Evolutionary conservation across 352 stramenopile species (phyloP).

Genomic region (Globisporangium echinulatum): DNA sequence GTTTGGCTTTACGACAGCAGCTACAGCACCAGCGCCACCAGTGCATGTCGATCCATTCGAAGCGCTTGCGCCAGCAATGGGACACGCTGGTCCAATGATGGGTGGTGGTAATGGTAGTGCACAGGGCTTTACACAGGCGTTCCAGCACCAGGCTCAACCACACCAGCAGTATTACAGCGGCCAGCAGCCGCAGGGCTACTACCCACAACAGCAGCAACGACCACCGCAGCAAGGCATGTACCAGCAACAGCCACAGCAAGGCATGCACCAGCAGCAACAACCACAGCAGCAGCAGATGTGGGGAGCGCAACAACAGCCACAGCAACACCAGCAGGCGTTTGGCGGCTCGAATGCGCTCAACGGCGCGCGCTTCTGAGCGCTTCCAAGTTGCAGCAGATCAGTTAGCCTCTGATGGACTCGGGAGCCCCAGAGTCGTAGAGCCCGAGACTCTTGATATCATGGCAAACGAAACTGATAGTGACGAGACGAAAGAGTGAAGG

Average conservation of each 20-base stretch:
- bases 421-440: no score
- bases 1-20: constrained; percentile 25
- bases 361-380: neutral
- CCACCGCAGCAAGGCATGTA: constrained; percentile 3
- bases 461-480: no score
- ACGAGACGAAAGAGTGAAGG: no score
- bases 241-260: constrained; percentile 7
- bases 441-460: no score
- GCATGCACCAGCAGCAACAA: constrained; percentile 22
- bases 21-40: constrained; percentile 9
- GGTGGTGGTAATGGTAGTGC: constrained; percentile 1
- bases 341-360: neutral
- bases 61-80: constrained; percentile 19
- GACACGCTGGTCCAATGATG: neutral
- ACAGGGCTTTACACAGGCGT: constrained; percentile 10
- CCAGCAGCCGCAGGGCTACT: constrained; percentile 14
- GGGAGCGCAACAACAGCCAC: constrained; percentile 12
- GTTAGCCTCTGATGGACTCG: neutral
- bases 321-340: neutral
- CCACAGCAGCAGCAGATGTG: constrained; percentile 29
- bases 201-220: constrained; percentile 14
- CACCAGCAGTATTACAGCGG: constrained; percentile 16
- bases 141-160: constrained; percentile 8
- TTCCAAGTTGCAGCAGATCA: neutral
- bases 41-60: constrained; percentile 44